These are phyloP conservation scores for Pistacia integerrima DNA, from an alignment of 345 rosid genomes.

Conservation along the genomic window DNA sequence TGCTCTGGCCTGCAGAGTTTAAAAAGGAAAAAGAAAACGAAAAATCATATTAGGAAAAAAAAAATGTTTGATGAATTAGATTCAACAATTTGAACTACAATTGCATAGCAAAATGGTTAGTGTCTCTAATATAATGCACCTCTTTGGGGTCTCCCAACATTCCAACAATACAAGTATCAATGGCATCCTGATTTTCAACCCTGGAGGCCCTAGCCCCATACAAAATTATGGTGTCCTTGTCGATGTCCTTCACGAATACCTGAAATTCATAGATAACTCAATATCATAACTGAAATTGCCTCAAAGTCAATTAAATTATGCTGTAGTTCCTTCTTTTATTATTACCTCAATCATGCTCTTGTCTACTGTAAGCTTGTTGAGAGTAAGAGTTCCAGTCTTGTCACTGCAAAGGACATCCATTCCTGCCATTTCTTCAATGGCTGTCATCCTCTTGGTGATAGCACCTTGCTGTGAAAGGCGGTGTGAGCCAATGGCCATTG, in stretches of 20 bases:
- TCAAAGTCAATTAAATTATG: background rate
- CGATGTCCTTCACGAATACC: slow-evolving; percentile 61
- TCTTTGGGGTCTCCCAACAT: slow-evolving; percentile 62
- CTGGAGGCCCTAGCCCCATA: slow-evolving; percentile 82
- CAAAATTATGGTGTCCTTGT: slow-evolving; percentile 59
- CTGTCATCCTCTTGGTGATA: slow-evolving; percentile 88
- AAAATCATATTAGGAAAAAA: background rate
- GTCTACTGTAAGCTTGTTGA: slow-evolving; percentile 87
- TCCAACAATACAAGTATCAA: slow-evolving; percentile 64
- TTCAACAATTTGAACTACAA: background rate
- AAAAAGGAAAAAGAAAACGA: background rate
- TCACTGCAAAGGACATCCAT: slow-evolving; percentile 89
- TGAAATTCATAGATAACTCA: slow-evolving; percentile 17
- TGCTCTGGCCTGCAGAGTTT: slow-evolving; percentile 58
- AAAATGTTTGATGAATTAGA: background rate
- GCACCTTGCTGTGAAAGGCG: slow-evolving; percentile 84
- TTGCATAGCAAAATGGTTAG: background rate
- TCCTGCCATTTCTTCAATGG: slow-evolving; percentile 93
- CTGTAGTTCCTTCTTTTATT: background rate
- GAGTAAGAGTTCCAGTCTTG: slow-evolving; percentile 89
- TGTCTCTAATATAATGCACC: slow-evolving; percentile 23
- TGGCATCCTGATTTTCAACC: slow-evolving; percentile 85
- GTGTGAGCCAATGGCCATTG: slow-evolving; percentile 91
- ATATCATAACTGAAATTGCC: background rate
- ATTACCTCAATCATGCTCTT: slow-evolving; percentile 70